These are phyloP conservation scores for Wallemia mellicola DNA, from an alignment of 1,284 basidiomycete species.

Conservation along the genomic window DNA sequence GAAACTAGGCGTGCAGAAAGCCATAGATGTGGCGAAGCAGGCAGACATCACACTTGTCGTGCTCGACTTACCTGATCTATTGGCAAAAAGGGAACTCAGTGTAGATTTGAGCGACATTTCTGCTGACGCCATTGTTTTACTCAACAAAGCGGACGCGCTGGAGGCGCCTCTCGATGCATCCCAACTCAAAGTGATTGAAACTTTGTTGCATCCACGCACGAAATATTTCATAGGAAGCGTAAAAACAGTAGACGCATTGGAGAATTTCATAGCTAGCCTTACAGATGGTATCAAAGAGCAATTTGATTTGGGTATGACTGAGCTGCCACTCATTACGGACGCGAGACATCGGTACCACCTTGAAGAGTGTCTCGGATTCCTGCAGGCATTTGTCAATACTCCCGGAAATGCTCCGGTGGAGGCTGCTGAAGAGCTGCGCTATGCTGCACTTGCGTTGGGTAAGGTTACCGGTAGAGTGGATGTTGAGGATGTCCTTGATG, in stretches of 20 bases:
- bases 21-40: constrained; percentile 25
- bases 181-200: constrained; percentile 1
- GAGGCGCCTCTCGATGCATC: constrained; percentile 4
- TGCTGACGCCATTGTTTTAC: constrained; percentile 27
- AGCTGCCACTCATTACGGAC: constrained; percentile 40
- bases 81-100: constrained; percentile 6
- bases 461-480: constrained; percentile 40
- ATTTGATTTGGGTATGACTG: constrained; percentile 6
- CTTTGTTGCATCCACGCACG: neutral
- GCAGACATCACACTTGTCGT: constrained; percentile 50
- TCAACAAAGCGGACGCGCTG: constrained; percentile 42
- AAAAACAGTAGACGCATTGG: constrained; percentile 25
- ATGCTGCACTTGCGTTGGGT: constrained; percentile 49
- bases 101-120: constrained; percentile 5
- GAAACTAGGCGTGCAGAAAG: constrained; percentile 46
- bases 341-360: constrained; percentile 46
- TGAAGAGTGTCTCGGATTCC: constrained; percentile 28
- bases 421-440: constrained; percentile 54
- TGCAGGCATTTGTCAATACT: constrained; percentile 29
- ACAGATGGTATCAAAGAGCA: constrained; percentile 23
- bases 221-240: constrained; percentile 31
- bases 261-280: constrained; percentile 28
- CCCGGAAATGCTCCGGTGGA: neutral
- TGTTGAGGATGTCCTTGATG: constrained; percentile 47
- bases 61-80: constrained; percentile 29